These are phyloP conservation scores for Babesia divergens DNA, from an alignment of 169 alveolate species.

Conservation along the genomic window DNA sequence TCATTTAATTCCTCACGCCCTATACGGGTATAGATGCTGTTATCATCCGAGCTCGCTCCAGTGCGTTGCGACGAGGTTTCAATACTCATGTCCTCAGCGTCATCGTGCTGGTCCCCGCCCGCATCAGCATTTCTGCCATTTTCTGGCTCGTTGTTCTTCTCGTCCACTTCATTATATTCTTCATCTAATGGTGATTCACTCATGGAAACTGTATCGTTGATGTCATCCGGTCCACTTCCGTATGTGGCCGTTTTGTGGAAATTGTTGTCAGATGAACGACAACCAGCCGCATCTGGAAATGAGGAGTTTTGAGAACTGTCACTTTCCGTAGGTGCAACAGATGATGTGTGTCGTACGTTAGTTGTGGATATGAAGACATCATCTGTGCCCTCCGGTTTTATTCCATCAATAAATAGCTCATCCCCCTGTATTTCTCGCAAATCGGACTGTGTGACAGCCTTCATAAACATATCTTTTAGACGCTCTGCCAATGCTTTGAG, in stretches of 20 bases:
- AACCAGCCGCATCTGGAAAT: neutral
- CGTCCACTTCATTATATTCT: neutral
- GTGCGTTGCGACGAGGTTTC: too few relatives aligned
- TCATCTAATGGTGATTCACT: neutral
- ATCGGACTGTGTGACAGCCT: neutral
- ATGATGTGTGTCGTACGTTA: neutral
- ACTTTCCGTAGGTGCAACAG: neutral
- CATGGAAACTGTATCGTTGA: slow-evolving; percentile 2
- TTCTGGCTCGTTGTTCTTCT: neutral
- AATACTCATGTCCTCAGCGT: too few relatives aligned
- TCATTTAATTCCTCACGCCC: too few relatives aligned
- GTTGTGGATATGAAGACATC: neutral
- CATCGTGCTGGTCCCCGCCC: neutral
- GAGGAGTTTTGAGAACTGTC: neutral
- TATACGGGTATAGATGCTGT: too few relatives aligned
- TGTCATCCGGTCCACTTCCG: neutral
- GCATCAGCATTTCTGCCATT: neutral
- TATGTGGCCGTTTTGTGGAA: neutral
- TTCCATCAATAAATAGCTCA: neutral
- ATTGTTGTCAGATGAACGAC: neutral
- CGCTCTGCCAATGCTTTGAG: neutral
- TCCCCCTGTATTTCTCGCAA: slow-evolving; percentile 7
- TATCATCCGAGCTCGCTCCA: too few relatives aligned
- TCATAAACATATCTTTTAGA: neutral
- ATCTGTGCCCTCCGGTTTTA: neutral